Percentiles rank a stretch among this genome's conserved stretches.
phyloP scores from a whole-genome alignment of 1,284 basidiomycete species.

The Moesziomyces globuligerus region DNA sequence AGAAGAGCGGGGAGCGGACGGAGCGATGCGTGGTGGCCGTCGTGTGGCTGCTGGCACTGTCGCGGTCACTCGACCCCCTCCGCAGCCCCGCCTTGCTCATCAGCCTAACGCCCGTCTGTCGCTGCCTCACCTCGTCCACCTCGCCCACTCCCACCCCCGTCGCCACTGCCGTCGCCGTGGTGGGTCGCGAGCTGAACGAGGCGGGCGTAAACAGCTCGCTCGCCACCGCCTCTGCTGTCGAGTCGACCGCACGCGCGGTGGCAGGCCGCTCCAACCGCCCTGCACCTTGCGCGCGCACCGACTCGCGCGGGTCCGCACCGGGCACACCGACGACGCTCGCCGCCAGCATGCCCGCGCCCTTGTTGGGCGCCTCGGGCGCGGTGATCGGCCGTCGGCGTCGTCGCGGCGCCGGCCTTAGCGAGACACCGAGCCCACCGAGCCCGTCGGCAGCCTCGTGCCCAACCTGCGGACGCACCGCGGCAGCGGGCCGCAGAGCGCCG shows the following conservation, averaged over 20 bases:
- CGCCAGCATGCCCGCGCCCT: too few species aligned
- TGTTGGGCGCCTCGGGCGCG: slow-evolving; percentile 12
- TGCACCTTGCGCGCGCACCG: too few species aligned
- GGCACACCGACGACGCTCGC: neutral
- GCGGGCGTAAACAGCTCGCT: slow-evolving; percentile 1
- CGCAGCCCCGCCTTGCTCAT: neutral
- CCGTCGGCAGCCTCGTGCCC: neutral
- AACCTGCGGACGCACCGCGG: neutral
- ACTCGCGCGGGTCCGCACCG: too few species aligned
- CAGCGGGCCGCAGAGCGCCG: neutral
- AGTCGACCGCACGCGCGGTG: neutral
- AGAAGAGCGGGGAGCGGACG: slow-evolving; percentile 1
- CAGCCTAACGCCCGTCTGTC: too few species aligned
- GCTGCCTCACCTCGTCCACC: too few species aligned
- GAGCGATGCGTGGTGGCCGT: neutral
- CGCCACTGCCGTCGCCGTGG: slow-evolving; percentile 1
- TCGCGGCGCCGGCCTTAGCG: slow-evolving; percentile 5
- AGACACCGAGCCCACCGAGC: neutral
- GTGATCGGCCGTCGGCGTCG: slow-evolving; percentile 9
- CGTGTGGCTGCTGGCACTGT: slow-evolving; percentile 13
- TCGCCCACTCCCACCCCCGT: neutral
- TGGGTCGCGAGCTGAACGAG: neutral
- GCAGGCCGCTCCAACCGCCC: too few species aligned
- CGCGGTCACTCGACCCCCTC: slow-evolving; percentile 12
- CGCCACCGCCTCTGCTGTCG: neutral